Evolutionary conservation across 345 rosid species (phyloP).

Genomic region (Toxicodendron radicans): DNA sequence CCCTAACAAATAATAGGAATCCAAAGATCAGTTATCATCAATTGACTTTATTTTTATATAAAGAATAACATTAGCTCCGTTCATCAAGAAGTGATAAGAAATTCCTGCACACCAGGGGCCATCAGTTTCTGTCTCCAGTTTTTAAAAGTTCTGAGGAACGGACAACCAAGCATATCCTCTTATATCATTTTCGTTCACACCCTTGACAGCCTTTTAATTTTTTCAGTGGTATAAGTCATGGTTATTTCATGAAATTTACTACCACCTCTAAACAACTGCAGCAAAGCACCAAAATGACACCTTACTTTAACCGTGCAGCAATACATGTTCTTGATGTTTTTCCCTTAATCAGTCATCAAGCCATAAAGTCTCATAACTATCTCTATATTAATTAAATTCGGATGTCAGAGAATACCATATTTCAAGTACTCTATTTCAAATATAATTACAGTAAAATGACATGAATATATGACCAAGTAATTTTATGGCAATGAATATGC

Average conservation of each 20-base stretch:
- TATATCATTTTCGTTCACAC: neutral
- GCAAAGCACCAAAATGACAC: neutral
- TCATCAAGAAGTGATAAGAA: neutral
- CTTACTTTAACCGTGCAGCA: neutral
- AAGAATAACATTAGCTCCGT: neutral
- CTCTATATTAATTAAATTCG: neutral
- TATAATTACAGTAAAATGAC: neutral
- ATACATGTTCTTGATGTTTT: neutral
- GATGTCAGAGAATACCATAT: neutral
- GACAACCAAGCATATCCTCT: neutral
- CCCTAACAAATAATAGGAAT: slow-evolving; percentile 38
- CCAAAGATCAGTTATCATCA: neutral
- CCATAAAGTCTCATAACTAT: neutral
- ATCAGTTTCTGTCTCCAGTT: neutral
- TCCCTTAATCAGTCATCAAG: neutral
- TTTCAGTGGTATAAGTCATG: neutral
- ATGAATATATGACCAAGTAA: neutral
- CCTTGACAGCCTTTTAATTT: neutral
- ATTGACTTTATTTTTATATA: neutral
- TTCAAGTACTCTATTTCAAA: neutral
- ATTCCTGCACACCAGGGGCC: neutral
- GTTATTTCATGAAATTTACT: neutral
- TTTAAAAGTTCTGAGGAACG: neutral
- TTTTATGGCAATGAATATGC: neutral
- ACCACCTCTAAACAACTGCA: neutral